Base-by-base conservation (phyloP, 2,329 filamentous ascomycete genomes). In the Zymoseptoria tritici region DNA sequence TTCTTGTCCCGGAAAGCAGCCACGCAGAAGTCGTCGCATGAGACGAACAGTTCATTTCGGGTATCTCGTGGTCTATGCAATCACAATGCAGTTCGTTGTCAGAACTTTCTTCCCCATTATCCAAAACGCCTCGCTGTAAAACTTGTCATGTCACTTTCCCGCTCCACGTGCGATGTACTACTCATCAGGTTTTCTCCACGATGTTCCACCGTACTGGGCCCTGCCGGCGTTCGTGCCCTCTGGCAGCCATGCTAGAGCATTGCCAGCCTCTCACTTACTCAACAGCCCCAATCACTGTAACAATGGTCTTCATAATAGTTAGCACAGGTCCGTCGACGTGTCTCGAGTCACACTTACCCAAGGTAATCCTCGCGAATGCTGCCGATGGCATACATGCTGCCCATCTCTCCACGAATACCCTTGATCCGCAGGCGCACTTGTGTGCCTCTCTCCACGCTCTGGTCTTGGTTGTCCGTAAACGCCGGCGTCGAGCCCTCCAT, bases 401-500 rank as follows among this genome's bases (percentile, higher is more conserved):
- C 91, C 56, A 97, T 90, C 74, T 97, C 94, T 65, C 90, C 92
- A 76, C 95, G 85, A 55, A 93, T 89, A 76, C 94, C 94, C 68
- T 97, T 90, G 64, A 99, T 87, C 78, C 97, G 97, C 66, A 97
- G 85, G 53, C 94, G 89, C 64, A 99, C 85, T 69, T 96, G 93
- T 16, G 92, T 95, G 54, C 91, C 91, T 61, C 91, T 91, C 77
- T 97, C 92, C 70, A 99, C 96, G 42, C 91, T 87, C 66, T 92
- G 90, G 66, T 96, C 94, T 63, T 90, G 91, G 70, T 96, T 93
- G 75, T 99, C 93, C 49, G 92, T 96, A 76, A 91, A 99, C 71
- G 96, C 91, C 2, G 93, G 91, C n/a, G 94, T 94, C 46, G 93
- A 96, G 56, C 93, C 92, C 69, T 96, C 96, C 53, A 91, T 89